Base-by-base conservation (phyloP, 2,329 filamentous ascomycete genomes). In the Paecilomyces sp. region DNA sequence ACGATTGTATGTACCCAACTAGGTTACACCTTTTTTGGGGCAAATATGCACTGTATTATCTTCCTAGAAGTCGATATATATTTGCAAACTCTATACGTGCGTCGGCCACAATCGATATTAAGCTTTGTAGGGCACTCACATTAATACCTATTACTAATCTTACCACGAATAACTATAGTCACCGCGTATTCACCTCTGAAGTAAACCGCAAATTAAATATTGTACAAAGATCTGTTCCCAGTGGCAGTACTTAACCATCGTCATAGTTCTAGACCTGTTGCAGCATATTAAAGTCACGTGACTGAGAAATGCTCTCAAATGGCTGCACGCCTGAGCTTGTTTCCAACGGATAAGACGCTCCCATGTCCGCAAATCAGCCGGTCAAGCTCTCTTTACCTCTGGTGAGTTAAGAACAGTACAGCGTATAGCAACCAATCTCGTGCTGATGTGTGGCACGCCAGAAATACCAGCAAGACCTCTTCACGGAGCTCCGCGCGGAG, bases 391-490 rank as follows among this genome's bases (percentile, higher is more conserved):
- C 51, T 15, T 53, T 53, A 8, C 51, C 51, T 53, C 51, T 53
- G 24, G 51, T 53, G 22, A 53, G 51, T 53, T n/a, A 3, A 15
- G 6, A 15, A 4, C 12, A 8, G 6, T 30, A 12, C 13, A 24
- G 1, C n/a, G 9, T 53, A 12, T 13, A 7, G 28, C 2, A 5
- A 9, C 6, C 6, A 13, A 9, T 15, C 28, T 53, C 7, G 60
- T 50, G 54, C 68, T 67, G 61, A 63, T 64, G 28, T 25, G 34
- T 53, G 13, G 24, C 22, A 4, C 25, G 15, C 63, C 66, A 85
- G 80, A 82, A 92, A 82, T 99, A 95, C 76, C 94, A 99, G 80
- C 92, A 97, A 79, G 88, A 91, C 70, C 86, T 97, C 69, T 97
- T 97, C 80, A 91, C 90, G 74, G 90, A 94, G 77, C 86, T 96